Percentiles rank a stretch among this genome's conserved stretches.
These are phyloP conservation scores for Calophaca sinica DNA, from an alignment of 306 rosid genomes.

Conservation along the genomic window DNA sequence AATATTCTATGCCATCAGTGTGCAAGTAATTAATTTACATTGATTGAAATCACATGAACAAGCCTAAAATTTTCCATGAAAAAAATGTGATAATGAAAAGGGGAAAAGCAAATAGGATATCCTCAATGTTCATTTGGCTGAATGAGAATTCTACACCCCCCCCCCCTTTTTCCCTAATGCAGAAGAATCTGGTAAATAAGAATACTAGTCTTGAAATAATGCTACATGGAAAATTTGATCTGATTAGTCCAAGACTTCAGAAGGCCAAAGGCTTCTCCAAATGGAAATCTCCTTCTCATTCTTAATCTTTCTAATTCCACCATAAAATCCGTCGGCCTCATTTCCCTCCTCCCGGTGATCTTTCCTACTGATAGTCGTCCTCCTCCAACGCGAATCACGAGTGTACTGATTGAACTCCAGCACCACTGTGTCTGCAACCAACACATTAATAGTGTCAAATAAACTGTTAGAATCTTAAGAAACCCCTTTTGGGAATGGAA, in stretches of 20 bases:
- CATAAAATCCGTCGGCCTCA: conserved; percentile 87
- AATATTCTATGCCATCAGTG: conserved; percentile 49
- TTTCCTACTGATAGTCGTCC: conserved; percentile 60
- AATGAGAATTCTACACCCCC: conserved; percentile 43
- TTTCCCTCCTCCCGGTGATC: conserved; percentile 88
- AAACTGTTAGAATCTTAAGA: conserved; percentile 32
- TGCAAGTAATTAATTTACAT: conserved; percentile 58
- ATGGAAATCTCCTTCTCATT: conserved; percentile 57
- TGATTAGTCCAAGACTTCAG: conserved; percentile 70
- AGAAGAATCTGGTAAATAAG: conserved; percentile 38
- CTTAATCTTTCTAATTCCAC: conserved; percentile 84
- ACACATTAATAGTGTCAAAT: conserved; percentile 42
- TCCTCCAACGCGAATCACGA: conserved; percentile 85
- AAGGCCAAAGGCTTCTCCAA: conserved; percentile 88
- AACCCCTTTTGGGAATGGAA: not conserved
- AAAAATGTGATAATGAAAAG: conserved; percentile 36
- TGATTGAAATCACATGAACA: conserved; percentile 49
- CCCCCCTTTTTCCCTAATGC: conserved; percentile 21
- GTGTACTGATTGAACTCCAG: conserved; percentile 94
- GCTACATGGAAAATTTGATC: conserved; percentile 30
- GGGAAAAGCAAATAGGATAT: conserved; percentile 40
- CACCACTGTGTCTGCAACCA: conserved; percentile 73
- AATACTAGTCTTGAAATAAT: conserved; percentile 39
- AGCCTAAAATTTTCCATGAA: conserved; percentile 46
- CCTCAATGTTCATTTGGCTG: conserved; percentile 48